Conservation (phyloP, 352 stramenopile species). For the Pythium folliculosum region DNA sequence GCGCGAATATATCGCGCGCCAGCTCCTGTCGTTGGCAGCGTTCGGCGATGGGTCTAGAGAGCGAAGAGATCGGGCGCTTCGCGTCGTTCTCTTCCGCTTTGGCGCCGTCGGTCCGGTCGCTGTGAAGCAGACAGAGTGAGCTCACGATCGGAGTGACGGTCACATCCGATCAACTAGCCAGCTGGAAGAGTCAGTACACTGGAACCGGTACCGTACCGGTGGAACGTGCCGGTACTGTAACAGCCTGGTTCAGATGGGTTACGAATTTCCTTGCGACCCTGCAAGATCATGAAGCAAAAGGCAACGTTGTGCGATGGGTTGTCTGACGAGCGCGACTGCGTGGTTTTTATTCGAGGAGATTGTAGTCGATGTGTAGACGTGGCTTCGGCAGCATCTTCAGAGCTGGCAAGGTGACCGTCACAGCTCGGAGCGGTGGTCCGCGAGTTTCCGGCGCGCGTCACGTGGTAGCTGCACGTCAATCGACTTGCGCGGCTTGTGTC, state of each 20-base stretch:
- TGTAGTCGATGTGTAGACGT: not conserved
- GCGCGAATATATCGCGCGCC: not conserved
- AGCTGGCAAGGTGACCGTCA: not conserved
- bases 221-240: not conserved
- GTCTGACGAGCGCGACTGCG: not conserved
- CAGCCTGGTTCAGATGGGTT: not conserved
- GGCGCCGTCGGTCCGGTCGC: not conserved
- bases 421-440: constrained; percentile 3
- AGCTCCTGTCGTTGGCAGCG: not conserved
- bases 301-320: not conserved
- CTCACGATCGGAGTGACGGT: constrained; percentile 6
- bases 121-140: not conserved
- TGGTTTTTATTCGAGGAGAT: not conserved
- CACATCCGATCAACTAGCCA: not conserved
- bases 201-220: not conserved
- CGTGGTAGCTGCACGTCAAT: not conserved
- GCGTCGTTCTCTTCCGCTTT: not conserved
- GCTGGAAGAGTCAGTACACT: constrained; percentile 7
- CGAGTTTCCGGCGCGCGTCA: not conserved
- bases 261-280: not conserved
- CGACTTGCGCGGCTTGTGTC: not conserved
- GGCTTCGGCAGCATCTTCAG: not conserved
- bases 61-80: not conserved
- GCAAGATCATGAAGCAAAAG: not conserved
- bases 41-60: not conserved